A percentile compares a stretch with the other conserved stretches of the same genome.
phyloP scores from a whole-genome alignment of 441 rosid species.

The Dalechampia spathulata region DNA sequence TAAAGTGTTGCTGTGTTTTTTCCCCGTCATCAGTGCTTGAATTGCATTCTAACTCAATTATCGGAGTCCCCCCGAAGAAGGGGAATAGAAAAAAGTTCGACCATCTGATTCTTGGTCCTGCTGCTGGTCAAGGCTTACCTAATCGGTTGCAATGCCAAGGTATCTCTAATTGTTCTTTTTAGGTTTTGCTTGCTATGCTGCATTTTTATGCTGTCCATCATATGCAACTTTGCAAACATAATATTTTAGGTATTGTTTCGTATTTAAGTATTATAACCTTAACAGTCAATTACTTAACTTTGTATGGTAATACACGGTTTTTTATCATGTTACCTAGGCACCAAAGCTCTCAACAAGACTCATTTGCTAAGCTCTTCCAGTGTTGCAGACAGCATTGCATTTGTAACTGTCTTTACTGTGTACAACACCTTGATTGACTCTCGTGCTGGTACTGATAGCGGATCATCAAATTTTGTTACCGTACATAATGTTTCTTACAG shows the following conservation, averaged over 20 bases:
- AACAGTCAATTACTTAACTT: no score
- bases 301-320: background rate
- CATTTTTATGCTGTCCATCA: no score
- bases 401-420: constrained; percentile 75
- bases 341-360: constrained; percentile 66
- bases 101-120: constrained; percentile 65
- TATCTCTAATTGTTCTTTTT: constrained; percentile 9
- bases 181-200: background rate
- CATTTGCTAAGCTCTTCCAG: constrained; percentile 24
- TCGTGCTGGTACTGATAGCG: constrained; percentile 17
- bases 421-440: constrained; percentile 37
- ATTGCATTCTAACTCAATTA: constrained; percentile 29
- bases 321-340: constrained; percentile 33
- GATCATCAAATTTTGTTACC: constrained; percentile 39
- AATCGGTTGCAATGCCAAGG: constrained; percentile 84
- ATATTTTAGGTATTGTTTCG: no score
- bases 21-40: constrained; percentile 32
- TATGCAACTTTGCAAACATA: no score
- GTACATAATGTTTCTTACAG: constrained; percentile 68
- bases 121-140: constrained; percentile 73
- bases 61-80: constrained; percentile 21
- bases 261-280: no score
- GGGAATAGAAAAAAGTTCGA: constrained; percentile 49
- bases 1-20: background rate
- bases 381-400: constrained; percentile 38